phyloP scores from a whole-genome alignment of 2,329 filamentous ascomycete species.

The Corinectria fuckeliana region DNA sequence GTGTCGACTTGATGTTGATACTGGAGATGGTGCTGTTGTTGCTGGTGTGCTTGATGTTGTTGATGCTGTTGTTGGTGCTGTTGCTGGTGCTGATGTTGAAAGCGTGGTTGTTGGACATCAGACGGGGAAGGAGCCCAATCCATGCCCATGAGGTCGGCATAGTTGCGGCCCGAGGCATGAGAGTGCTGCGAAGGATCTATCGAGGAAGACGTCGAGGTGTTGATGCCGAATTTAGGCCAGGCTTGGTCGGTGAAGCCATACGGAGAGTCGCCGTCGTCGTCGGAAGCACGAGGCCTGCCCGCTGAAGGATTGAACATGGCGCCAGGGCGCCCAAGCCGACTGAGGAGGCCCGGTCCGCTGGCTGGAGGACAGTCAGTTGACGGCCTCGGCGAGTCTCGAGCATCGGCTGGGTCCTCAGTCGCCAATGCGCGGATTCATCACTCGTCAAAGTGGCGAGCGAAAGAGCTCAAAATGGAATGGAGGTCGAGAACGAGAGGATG shows the following conservation, averaged over 20 bases:
- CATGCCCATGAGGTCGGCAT: slow-evolving; percentile 42
- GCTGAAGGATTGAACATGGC: slow-evolving; percentile 48
- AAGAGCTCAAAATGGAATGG: slow-evolving; percentile 41
- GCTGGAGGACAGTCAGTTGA: slow-evolving; percentile 44
- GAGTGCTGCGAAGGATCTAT: slow-evolving; percentile 32
- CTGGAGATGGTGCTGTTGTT: not conserved
- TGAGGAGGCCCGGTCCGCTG: slow-evolving; percentile 43
- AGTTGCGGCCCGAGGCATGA: slow-evolving; percentile 37
- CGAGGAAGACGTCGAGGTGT: slow-evolving; percentile 31
- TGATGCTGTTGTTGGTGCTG: not conserved
- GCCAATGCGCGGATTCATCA: slow-evolving; percentile 46
- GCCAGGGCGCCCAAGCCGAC: slow-evolving; percentile 42
- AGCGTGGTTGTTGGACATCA: slow-evolving; percentile 38
- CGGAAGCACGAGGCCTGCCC: slow-evolving; percentile 42
- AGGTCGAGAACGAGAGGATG: slow-evolving; percentile 42
- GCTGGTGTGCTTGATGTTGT: not conserved
- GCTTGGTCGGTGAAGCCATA: slow-evolving; percentile 42
- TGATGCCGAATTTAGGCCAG: slow-evolving; percentile 43
- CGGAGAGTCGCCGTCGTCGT: slow-evolving; percentile 37
- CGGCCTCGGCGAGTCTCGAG: slow-evolving; percentile 48
- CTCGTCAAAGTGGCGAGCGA: slow-evolving; percentile 44
- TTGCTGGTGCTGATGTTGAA: slow-evolving; percentile 17
- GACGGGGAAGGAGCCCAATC: slow-evolving; percentile 47
- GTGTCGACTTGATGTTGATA: slow-evolving; percentile 27
- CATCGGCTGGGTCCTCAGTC: slow-evolving; percentile 46